Conservation (phyloP, 2,329 filamentous ascomycete species). For the Botryotinia globosa region DNA sequence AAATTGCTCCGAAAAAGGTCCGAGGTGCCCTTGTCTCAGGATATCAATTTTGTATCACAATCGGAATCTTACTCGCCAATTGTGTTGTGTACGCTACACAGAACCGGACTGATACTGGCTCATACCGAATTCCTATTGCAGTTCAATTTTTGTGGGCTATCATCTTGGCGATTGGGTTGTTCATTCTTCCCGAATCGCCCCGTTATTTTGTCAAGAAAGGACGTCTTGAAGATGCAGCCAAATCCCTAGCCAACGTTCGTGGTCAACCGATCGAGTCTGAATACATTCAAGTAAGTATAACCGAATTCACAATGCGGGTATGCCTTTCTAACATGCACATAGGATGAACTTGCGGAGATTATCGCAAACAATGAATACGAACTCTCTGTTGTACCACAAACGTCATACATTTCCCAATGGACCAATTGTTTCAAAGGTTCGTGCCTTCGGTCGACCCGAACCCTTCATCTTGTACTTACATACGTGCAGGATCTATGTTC, state of each 20-base stretch:
- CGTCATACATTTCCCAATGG: slow-evolving; percentile 68
- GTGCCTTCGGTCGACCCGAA: slow-evolving; percentile 54
- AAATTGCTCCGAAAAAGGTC: slow-evolving; percentile 63
- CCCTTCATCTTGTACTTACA: slow-evolving; percentile 76
- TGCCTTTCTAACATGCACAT: not conserved
- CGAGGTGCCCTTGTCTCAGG: slow-evolving; percentile 74
- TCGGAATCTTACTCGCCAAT: slow-evolving; percentile 72
- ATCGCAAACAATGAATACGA: slow-evolving; percentile 89
- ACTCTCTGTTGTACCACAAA: slow-evolving; percentile 62
- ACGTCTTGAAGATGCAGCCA: slow-evolving; percentile 61
- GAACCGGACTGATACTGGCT: slow-evolving; percentile 57
- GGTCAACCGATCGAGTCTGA: slow-evolving; percentile 70
- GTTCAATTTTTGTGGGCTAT: slow-evolving; percentile 80
- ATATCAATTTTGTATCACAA: slow-evolving; percentile 81
- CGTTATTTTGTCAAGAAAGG: slow-evolving; percentile 83
- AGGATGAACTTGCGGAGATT: slow-evolving; percentile 74
- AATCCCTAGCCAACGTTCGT: slow-evolving; percentile 64
- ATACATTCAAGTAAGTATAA: slow-evolving; percentile 57
- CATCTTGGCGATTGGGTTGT: slow-evolving; percentile 68
- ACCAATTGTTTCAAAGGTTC: slow-evolving; percentile 64
- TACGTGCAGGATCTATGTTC: slow-evolving; percentile 14
- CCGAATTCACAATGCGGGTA: not conserved
- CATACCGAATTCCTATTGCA: slow-evolving; percentile 77
- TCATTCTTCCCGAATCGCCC: slow-evolving; percentile 80
- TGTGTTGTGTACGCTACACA: slow-evolving; percentile 72